These are phyloP conservation scores for Sutorius australiensis DNA, from an alignment of 768 basidiomycete genomes.

Conservation along the genomic window DNA sequence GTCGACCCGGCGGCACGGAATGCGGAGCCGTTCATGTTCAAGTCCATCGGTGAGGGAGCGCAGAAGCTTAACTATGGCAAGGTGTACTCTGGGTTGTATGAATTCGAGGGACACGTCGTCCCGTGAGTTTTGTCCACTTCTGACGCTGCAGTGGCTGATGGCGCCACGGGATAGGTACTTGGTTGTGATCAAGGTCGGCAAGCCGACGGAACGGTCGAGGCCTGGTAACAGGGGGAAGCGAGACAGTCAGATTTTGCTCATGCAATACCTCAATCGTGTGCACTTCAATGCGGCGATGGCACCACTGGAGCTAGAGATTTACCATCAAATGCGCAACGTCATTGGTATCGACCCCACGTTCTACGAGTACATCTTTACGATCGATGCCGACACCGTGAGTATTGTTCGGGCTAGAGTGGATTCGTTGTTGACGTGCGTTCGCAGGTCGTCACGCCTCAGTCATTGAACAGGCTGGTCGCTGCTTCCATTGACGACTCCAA, in stretches of 20 bases:
- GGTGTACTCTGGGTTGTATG: conserved; percentile 66
- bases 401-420: not conserved
- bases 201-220: conserved; percentile 60
- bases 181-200: conserved; percentile 63
- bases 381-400: conserved; percentile 63
- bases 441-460: conserved; percentile 59
- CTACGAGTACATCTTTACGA: conserved; percentile 71
- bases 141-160: not conserved
- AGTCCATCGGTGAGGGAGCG: conserved; percentile 63
- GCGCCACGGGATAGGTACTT: conserved; percentile 41
- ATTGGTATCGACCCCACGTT: conserved; percentile 74
- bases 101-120: conserved; percentile 68
- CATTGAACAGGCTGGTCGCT: conserved; percentile 67
- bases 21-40: conserved; percentile 64
- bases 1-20: conserved; percentile 61
- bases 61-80: conserved; percentile 69
- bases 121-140: conserved; percentile 38
- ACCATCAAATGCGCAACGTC: conserved; percentile 72
- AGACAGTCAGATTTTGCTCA: conserved; percentile 61
- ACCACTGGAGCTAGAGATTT: conserved; percentile 65
- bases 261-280: conserved; percentile 66
- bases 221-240: conserved; percentile 69
- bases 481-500: conserved; percentile 54
- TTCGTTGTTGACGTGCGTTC: conserved; percentile 11
- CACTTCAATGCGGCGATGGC: conserved; percentile 67